A percentile compares a stretch with the other conserved stretches of the same genome.
Conservation (phyloP, 352 stramenopile genomes). For the Pythium dissotocum region DNA sequence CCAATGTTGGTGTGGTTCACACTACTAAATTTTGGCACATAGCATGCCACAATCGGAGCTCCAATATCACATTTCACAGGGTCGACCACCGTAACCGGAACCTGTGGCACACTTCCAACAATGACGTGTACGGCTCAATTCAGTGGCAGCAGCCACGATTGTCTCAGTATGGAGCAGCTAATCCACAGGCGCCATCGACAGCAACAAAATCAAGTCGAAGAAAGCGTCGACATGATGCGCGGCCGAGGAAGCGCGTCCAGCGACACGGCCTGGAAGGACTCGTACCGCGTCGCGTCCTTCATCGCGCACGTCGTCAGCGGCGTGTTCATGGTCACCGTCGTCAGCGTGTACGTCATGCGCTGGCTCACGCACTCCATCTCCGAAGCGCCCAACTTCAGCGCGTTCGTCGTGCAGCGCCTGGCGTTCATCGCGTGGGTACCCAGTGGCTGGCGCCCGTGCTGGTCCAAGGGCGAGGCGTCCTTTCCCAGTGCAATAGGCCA, state of each 20-base stretch:
- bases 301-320: conserved; percentile 62
- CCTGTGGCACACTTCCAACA: neutral
- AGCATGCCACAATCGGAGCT: neutral
- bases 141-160: neutral
- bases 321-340: conserved; percentile 41
- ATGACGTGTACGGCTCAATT: neutral
- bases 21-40: neutral
- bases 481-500: conserved; percentile 35
- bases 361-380: conserved; percentile 30
- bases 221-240: neutral
- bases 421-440: conserved; percentile 16
- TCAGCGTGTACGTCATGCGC: conserved; percentile 42
- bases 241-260: conserved; percentile 1
- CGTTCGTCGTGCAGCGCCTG: conserved; percentile 24
- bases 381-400: conserved; percentile 34
- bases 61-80: conserved; percentile 3
- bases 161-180: neutral
- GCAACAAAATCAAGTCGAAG: neutral
- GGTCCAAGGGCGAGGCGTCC: conserved; percentile 10
- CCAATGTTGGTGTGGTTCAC: neutral
- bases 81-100: conserved; percentile 9
- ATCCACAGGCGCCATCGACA: neutral
- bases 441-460: conserved; percentile 19
- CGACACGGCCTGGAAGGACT: conserved; percentile 47
- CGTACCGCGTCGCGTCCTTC: conserved; percentile 59